These are phyloP conservation scores for Cicer chorassanicum DNA, from an alignment of 306 rosid species.

Conservation along the genomic window DNA sequence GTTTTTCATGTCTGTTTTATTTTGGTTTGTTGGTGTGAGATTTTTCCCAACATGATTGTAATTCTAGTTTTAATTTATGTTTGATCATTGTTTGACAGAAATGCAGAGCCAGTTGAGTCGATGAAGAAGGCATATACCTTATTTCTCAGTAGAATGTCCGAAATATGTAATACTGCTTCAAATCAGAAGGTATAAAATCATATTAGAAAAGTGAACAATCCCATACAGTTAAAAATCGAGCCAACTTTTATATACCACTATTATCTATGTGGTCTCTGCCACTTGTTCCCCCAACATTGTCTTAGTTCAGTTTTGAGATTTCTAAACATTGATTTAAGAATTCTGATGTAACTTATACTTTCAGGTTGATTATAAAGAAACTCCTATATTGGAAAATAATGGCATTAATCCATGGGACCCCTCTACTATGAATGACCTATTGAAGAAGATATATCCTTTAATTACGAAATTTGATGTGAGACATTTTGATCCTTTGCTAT, in stretches of 20 bases:
- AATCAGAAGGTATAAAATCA: conserved; percentile 51
- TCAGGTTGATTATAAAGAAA: conserved; percentile 58
- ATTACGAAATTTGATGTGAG: conserved; percentile 68
- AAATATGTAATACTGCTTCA: conserved; percentile 55
- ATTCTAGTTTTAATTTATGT: conserved; percentile 29
- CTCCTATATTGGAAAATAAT: conserved; percentile 38
- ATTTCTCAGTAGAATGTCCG: conserved; percentile 71
- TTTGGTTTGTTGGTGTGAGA: conserved; percentile 15
- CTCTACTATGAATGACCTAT: conserved; percentile 57
- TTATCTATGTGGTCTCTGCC: conserved; percentile 25
- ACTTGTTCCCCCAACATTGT: conserved; percentile 30
- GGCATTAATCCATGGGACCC: conserved; percentile 82
- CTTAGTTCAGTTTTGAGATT: conserved; percentile 34
- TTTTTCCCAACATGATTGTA: neutral
- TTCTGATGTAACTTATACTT: conserved; percentile 40
- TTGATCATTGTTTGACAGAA: conserved; percentile 54
- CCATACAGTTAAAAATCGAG: conserved; percentile 26
- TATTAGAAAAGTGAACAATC: conserved; percentile 36
- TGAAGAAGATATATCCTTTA: conserved; percentile 58
- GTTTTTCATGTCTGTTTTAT: neutral
- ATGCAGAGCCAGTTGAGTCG: conserved; percentile 80
- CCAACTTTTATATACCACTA: conserved; percentile 10
- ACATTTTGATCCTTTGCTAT: conserved; percentile 36
- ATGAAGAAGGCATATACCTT: conserved; percentile 66
- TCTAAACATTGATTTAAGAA: conserved; percentile 32